Conservation (phyloP, 164 flowering plant genomes). For the Tinospora cordifolia region DNA sequence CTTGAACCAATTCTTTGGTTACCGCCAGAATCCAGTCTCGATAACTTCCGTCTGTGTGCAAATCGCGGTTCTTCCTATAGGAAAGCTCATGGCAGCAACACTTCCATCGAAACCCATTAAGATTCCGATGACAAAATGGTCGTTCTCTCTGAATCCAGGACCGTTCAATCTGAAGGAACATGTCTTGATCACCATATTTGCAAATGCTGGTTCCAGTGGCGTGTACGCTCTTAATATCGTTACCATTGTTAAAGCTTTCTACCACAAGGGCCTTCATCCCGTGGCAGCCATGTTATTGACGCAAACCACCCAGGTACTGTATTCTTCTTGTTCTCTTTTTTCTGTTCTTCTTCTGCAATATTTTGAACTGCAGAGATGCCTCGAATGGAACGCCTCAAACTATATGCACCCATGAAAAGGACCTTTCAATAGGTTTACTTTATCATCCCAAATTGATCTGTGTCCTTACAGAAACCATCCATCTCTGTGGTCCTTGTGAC, state of each 20-base stretch:
- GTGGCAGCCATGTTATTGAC: constrained; percentile 40
- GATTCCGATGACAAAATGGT: constrained; percentile 6
- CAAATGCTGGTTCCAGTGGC: constrained; percentile 37
- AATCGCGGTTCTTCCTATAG: constrained; percentile 11
- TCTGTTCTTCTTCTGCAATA: background rate
- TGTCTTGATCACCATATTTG: constrained; percentile 59
- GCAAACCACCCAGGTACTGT: constrained; percentile 48
- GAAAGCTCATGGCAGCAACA: constrained; percentile 16
- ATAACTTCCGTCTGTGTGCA: constrained; percentile 12
- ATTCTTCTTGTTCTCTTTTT: background rate
- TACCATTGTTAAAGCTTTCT: constrained; percentile 59
- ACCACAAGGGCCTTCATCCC: constrained; percentile 27
- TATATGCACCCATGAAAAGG: no score
- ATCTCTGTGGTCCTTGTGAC: no score
- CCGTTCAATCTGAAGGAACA: constrained; percentile 34
- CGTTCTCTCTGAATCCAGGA: constrained; percentile 16
- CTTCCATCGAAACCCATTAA: constrained; percentile 6
- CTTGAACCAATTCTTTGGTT: constrained; percentile 14
- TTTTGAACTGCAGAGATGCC: no score
- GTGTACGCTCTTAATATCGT: constrained; percentile 49
- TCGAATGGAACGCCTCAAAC: no score
- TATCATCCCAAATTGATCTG: no score
- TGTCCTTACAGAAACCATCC: no score
- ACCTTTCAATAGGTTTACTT: no score
- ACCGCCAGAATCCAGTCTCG: constrained; percentile 6